These are phyloP conservation scores for Termitomyces sp. DNA, from an alignment of 768 basidiomycete species.

Conservation along the genomic window DNA sequence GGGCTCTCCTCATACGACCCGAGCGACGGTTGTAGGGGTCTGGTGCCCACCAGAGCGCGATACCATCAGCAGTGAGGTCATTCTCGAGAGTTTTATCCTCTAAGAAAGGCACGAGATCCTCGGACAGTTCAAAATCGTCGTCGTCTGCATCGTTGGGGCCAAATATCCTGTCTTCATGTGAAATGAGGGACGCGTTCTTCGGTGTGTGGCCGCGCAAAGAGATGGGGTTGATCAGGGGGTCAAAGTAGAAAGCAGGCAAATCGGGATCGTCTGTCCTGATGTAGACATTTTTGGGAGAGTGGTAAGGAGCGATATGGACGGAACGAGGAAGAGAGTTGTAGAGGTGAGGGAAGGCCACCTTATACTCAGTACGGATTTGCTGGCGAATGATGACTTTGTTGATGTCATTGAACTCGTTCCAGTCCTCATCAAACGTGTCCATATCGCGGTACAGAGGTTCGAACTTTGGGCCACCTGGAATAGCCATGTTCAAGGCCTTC, in stretches of 20 bases:
- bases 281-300: constrained; percentile 95
- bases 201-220: constrained; percentile 83
- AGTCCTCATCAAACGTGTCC: constrained; percentile 97
- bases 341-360: constrained; percentile 97
- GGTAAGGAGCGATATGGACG: constrained; percentile 89
- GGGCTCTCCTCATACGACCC: constrained; percentile 89
- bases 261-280: constrained; percentile 99
- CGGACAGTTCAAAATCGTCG: constrained; percentile 85
- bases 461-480: constrained; percentile 97
- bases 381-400: constrained; percentile 99
- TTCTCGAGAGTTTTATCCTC: constrained; percentile 76
- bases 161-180: constrained; percentile 92
- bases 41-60: constrained; percentile 98
- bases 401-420: constrained; percentile 99
- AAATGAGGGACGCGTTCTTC: constrained; percentile 77
- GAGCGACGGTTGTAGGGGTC: constrained; percentile 93
- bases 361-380: constrained; percentile 98
- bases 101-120: constrained; percentile 75
- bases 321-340: constrained; percentile 98
- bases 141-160: constrained; percentile 84
- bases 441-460: constrained; percentile 97
- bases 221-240: constrained; percentile 97
- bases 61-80: constrained; percentile 92
- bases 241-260: constrained; percentile 98
- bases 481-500: constrained; percentile 95